Conservation (phyloP, 805 yeast genomes). For the Starmera caribaea region DNA sequence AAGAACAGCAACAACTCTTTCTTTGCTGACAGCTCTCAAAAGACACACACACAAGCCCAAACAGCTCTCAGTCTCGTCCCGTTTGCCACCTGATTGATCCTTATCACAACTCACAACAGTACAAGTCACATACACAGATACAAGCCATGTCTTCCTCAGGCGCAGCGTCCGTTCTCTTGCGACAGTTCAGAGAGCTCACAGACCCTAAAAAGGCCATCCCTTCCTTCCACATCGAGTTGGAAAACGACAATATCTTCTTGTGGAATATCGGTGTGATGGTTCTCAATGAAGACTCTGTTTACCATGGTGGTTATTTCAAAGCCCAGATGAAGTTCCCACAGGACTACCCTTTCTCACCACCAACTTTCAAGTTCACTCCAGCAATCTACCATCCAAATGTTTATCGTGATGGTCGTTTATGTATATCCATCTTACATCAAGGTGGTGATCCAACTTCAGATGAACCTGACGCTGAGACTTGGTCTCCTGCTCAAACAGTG, state of each 20-base stretch:
- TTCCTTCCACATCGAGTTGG: slow-evolving; percentile 58
- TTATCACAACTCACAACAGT: neutral
- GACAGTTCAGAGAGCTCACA: slow-evolving; percentile 88
- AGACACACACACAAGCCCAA: neutral
- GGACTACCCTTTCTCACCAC: slow-evolving; percentile 90
- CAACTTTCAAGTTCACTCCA: slow-evolving; percentile 85
- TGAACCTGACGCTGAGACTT: slow-evolving; percentile 88
- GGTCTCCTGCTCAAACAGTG: slow-evolving; percentile 91
- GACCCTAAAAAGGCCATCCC: slow-evolving; percentile 82
- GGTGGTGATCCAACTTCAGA: slow-evolving; percentile 87
- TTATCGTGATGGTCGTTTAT: slow-evolving; percentile 84
- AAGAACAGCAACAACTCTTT: neutral
- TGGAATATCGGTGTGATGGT: slow-evolving; percentile 93
- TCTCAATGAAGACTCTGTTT: slow-evolving; percentile 77
- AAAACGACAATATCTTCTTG: slow-evolving; percentile 50
- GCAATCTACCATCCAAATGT: slow-evolving; percentile 94
- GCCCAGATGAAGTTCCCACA: slow-evolving; percentile 91
- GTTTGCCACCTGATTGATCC: neutral
- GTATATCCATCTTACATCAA: slow-evolving; percentile 87
- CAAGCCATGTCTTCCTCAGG: slow-evolving; percentile 21
- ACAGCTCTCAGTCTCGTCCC: neutral
- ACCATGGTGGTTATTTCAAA: slow-evolving; percentile 89
- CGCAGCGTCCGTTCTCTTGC: slow-evolving; percentile 79
- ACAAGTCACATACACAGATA: neutral
- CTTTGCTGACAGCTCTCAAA: neutral